Evolutionary conservation across 2,329 filamentous ascomycete species (phyloP).

Genomic region (Cucurbitaria berberidis): DNA sequence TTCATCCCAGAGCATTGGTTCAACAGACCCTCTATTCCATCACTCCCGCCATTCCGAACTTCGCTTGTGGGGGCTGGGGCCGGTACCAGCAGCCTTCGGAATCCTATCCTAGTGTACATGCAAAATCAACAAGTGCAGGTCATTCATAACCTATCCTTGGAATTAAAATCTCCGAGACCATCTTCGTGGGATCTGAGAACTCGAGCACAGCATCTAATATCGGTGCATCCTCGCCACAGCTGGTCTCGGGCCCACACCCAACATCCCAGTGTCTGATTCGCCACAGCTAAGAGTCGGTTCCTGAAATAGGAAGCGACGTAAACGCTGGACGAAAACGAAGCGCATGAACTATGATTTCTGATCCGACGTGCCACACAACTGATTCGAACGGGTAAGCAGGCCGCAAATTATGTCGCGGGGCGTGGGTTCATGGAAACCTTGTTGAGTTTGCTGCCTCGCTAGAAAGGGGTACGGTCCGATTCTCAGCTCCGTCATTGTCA

Average conservation of each 20-base stretch:
- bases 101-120: not conserved
- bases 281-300: constrained; percentile 1
- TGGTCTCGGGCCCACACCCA: not conserved
- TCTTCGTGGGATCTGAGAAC: constrained; percentile 2
- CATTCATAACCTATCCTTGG: not conserved
- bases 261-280: constrained; percentile 10
- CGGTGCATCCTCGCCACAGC: not conserved
- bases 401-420: no score
- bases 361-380: no score
- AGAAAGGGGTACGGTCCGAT: not conserved
- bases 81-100: not conserved
- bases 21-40: no score
- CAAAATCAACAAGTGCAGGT: not conserved
- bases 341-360: constrained; percentile 1
- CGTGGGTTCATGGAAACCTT: not conserved
- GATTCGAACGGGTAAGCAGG: no score
- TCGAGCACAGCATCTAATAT: not conserved
- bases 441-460: not conserved
- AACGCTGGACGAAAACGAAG: constrained; percentile 7
- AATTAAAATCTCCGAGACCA: constrained; percentile 22
- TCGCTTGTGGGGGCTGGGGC: not conserved
- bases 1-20: no score
- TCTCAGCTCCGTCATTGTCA: not conserved
- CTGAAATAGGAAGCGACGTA: constrained; percentile 1
- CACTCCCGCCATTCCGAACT: not conserved